phyloP scores from a whole-genome alignment of 1,139 yeast species.

The Suhomyces wounanorum region DNA sequence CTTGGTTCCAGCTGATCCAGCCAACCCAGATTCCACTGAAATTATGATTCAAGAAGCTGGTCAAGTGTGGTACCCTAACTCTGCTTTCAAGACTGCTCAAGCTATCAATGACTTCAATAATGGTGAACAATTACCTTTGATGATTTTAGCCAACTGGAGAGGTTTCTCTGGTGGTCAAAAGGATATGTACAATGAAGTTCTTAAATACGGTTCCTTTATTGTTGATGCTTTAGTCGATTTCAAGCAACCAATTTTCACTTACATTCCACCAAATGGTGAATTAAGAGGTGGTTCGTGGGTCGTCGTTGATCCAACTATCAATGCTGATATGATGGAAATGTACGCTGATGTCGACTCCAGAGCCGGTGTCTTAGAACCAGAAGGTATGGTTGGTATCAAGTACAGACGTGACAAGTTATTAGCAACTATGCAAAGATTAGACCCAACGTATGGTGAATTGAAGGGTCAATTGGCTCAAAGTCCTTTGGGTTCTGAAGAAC shows the following conservation, averaged over 20 bases:
- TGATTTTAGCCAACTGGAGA: conserved; percentile 99
- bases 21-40: conserved; percentile 93
- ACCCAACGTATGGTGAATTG: conserved; percentile 68
- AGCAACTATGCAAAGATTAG: conserved; percentile 88
- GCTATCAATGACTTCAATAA: conserved; percentile 96
- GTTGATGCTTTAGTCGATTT: conserved; percentile 96
- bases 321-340: conserved; percentile 98
- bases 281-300: conserved; percentile 99
- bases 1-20: conserved; percentile 95
- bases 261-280: conserved; percentile 97
- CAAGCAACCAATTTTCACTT: conserved; percentile 94
- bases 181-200: conserved; percentile 97
- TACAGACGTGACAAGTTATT: conserved; percentile 90
- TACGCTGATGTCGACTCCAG: conserved; percentile 96
- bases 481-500: conserved; percentile 62
- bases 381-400: conserved; percentile 98
- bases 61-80: conserved; percentile 99
- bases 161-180: conserved; percentile 99
- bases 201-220: conserved; percentile 93
- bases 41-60: conserved; percentile 91
- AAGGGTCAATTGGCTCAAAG: conserved; percentile 58
- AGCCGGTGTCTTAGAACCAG: conserved; percentile 98
- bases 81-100: conserved; percentile 98
- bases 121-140: conserved; percentile 96
- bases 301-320: conserved; percentile 97